phyloP scores from a whole-genome alignment of 495 filamentous ascomycete species.

The Beverwykella pulmonaria region DNA sequence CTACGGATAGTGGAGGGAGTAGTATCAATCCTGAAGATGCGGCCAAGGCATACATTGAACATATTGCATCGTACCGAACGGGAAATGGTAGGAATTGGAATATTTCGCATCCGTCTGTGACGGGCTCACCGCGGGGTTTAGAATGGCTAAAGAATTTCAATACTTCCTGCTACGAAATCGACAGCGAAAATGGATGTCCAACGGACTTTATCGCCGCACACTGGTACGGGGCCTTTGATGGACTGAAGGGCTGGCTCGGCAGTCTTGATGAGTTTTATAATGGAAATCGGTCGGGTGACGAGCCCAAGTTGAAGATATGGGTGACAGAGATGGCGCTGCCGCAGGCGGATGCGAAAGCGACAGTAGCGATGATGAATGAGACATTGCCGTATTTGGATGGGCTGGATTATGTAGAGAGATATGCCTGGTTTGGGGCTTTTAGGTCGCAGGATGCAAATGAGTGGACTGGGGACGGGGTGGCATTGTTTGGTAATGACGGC shows the following conservation, averaged over 20 bases:
- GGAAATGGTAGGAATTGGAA: constrained; percentile 7
- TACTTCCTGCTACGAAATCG: constrained; percentile 20
- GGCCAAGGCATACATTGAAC: constrained; percentile 22
- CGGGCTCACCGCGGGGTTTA: constrained; percentile 20
- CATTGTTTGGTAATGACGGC: constrained; percentile 28
- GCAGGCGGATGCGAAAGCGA: constrained; percentile 14
- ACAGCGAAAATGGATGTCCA: constrained; percentile 29
- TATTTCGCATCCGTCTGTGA: constrained; percentile 22
- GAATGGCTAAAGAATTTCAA: constrained; percentile 29
- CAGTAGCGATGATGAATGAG: constrained; percentile 28
- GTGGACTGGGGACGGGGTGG: constrained; percentile 29
- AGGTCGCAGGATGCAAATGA: constrained; percentile 30
- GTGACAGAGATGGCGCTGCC: constrained; percentile 34
- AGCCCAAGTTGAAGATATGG: constrained; percentile 26
- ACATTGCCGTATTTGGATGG: constrained; percentile 28
- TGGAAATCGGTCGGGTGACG: constrained; percentile 4
- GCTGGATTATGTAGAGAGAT: constrained; percentile 33
- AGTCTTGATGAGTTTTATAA: constrained; percentile 27
- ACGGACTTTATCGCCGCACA: constrained; percentile 34
- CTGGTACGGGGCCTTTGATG: constrained; percentile 32
- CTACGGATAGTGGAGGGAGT: constrained; percentile 7
- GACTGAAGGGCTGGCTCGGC: constrained; percentile 23
- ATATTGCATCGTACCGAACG: constrained; percentile 22
- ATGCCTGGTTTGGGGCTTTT: constrained; percentile 32
- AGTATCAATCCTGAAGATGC: constrained; percentile 23